Base-by-base conservation (phyloP, 306 rosid species). In the Inga leiocalycina region DNA sequence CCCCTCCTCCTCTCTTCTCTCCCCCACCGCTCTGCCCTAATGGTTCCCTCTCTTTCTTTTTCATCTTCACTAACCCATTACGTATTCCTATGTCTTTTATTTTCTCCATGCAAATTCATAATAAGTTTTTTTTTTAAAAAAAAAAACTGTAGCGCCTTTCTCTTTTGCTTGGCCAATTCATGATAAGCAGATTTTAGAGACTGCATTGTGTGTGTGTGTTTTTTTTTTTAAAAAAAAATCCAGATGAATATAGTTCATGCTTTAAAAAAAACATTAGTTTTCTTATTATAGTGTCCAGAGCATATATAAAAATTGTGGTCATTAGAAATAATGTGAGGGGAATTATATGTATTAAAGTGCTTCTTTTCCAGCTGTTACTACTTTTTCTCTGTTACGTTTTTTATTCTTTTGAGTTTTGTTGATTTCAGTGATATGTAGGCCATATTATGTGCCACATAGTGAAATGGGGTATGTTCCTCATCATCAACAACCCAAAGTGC, bases 381-480 rank as follows among this genome's bases (percentile, higher is more conserved):
- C 6, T 30, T 24, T 22, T 59, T 9, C 57, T 54, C 2, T 19
- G 61, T 5, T 32, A 32, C 34, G 34, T 32, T 32, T 32, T 54
- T 54, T 22, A 15, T 54, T 54, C 61, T 11, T 57, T n/a, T n/a
- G 20, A 57, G 30, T 57, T 57, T 72, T 46, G 3, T 10, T 45
- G 0, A 20, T 45, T 87, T 74, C 91, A 93, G 99, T 85, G 24
- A 39, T 91, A 0, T 87, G 92, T 57, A 37, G 85, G 8, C 93
- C 96, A 27, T 92, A 87, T 82, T 85, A 85, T 77, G 10, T 90
- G 22, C 90, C 86, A 48, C 94, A 89, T 10, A 65, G 79, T 76
- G 90, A 89, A 69, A 12, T 87, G 17, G 84, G 88, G 27, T 80
- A 46, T 51, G 85, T 78, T 74, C 89, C 84, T 15, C 98, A 78